Base-by-base conservation (phyloP, 2,329 filamentous ascomycete genomes). In the Colletotrichum tanaceti region DNA sequence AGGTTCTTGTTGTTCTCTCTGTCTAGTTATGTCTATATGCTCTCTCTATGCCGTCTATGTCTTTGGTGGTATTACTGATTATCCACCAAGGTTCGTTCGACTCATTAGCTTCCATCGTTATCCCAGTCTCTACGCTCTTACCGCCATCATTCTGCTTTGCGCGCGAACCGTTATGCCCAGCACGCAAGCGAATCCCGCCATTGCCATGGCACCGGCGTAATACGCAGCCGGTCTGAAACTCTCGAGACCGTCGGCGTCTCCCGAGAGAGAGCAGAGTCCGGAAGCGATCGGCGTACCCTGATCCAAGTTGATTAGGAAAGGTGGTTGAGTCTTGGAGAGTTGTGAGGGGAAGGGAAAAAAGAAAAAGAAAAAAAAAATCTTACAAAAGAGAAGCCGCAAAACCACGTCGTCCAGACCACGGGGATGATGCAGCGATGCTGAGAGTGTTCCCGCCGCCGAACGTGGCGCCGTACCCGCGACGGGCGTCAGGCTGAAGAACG, bases 311-410 rank as follows among this genome's bases (percentile, higher is more conserved):
- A n/a, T 43, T 9, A 47, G 20, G 14, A 18, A 22, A 52, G 9
- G 4, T 2, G 3, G 7, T n/a, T n/a, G n/a, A n/a, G n/a, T n/a
- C n/a, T n/a, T n/a, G n/a, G n/a, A n/a, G n/a, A n/a, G n/a, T n/a
- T n/a, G n/a, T n/a, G n/a, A n/a, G n/a, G n/a, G n/a, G n/a, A n/a
- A n/a, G n/a, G n/a, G n/a, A n/a, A n/a, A n/a, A n/a, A n/a, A n/a
- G n/a, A n/a, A n/a, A n/a, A n/a, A n/a, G n/a, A n/a, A n/a, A n/a
- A n/a, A n/a, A n/a, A n/a, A n/a, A n/a, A n/a, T n/a, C n/a, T n/a
- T n/a, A n/a, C n/a, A n/a, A 76, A 73, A 35, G 75, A 75, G 59
- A 74, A 76, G 0, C 75, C 75, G 49, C 74, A 75, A 13, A 75
- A 73, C 74, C 75, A 76, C 0, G 72, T 69, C 16, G 71, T 71